phyloP scores from a whole-genome alignment of 768 basidiomycete genomes.

The Macrolepiota fuliginosa region DNA sequence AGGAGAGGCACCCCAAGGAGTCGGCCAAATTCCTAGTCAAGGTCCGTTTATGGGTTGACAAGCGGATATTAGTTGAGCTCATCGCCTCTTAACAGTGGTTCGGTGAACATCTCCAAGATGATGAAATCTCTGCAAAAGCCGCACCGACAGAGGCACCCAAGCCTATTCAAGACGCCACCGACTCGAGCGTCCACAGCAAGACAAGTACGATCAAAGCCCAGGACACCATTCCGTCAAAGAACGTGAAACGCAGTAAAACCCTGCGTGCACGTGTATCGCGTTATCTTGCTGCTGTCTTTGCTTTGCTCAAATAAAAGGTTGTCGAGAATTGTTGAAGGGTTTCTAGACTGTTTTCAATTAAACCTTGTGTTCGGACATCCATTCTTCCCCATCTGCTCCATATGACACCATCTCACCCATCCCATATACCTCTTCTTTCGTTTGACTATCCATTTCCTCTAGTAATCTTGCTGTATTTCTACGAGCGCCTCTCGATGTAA shows the following conservation, averaged over 20 bases:
- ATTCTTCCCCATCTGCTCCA: neutral
- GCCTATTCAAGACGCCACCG: neutral
- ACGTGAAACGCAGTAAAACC: neutral
- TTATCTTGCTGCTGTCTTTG: constrained; percentile 9
- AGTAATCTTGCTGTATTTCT: constrained; percentile 10
- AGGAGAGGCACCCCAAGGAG: constrained; percentile 62
- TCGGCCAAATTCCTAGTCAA: constrained; percentile 56
- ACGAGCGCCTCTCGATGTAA: constrained; percentile 5
- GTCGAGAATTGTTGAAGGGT: neutral
- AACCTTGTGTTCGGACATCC: neutral
- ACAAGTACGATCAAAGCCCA: constrained; percentile 1
- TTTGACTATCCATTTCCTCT: neutral
- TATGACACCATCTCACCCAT: neutral
- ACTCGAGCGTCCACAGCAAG: constrained; percentile 13
- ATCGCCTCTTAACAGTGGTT: constrained; percentile 33
- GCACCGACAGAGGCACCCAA: constrained; percentile 5
- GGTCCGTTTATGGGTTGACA: constrained; percentile 27
- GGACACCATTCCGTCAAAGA: neutral
- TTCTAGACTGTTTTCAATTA: constrained; percentile 1
- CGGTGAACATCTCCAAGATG: constrained; percentile 28
- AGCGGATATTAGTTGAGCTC: neutral
- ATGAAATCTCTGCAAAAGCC: neutral
- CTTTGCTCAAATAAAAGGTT: constrained; percentile 14
- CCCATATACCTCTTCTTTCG: neutral
- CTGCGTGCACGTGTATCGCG: constrained; percentile 12